Base-by-base conservation (phyloP, 768 basidiomycete species). In the Amanita exitialis region DNA sequence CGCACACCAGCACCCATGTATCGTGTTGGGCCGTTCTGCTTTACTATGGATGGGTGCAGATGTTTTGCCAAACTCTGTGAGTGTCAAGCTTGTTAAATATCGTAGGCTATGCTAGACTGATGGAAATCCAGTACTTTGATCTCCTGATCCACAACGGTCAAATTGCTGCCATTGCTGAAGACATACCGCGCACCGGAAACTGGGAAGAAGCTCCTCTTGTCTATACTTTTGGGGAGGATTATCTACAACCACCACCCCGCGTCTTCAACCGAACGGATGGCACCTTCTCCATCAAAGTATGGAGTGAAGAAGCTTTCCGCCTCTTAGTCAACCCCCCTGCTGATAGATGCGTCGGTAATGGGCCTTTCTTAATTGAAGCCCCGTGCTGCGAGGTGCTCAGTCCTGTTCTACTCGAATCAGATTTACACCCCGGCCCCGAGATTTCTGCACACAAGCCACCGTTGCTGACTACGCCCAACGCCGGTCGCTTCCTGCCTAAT, bases 351-450 rank as follows among this genome's bases (percentile, higher is more conserved):
- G 20, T 41, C 3, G 39, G 16, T 18, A 41, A 41, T 41, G 39
- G 39, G 39, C 39, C 39, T 41, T 41, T 41, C 39, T 41, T 41
- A 41, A 41, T 41, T 41, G 39, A 41, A 18, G 39, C 39, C 37
- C 37, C 47, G 51, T 52, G 45, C 45, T 55, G 54, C 35, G 54
- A 54, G 49, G 44, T 42, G 41, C 54, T 54, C 54, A 54, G 28
- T 42, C 49, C 54, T 37, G 51, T 55, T 52, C 54, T 55, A 52
- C 54, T 55, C 27, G 54, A 55, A 55, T 55, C 51, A 37, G 54
- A 55, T 37, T 52, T 55, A 51, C 54, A 55, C 54, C 54, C 54
- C 43, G 43, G 51, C 44, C 50, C 54, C 18, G 38, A 39, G 43
- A 46, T 47, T 54, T 51, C 54, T 46, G 8, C 36, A 32, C 50